Base-by-base conservation (phyloP, 352 stramenopile genomes). In the Pythium chondricola region DNA sequence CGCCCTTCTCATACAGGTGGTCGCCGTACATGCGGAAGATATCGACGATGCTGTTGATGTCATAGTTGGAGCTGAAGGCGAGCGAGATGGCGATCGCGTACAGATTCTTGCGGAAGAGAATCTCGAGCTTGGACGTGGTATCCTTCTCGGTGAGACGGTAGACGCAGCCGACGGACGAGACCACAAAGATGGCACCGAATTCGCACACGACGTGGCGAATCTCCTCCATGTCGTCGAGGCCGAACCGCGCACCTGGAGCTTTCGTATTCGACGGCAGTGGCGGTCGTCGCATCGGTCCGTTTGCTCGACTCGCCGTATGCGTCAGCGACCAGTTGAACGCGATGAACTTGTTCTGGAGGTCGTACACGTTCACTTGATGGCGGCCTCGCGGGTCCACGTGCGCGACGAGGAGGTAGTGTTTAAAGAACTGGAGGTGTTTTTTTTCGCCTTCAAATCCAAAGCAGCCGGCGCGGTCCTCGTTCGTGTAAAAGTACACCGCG, bases 1-100 rank as follows among this genome's bases (percentile, higher is more conserved):
- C 95, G 31, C 94, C 93, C 59, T 98, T 98, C 49, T 97, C 73
- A 69, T 99, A 99, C 32, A 99, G 69, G 61, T 99, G 95, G 61
- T 99, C 96, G 37, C 95, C 97, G 65, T 99, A 98, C 83, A 93
- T 95, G 44, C 85, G 83, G 53, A 91, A 95, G 25, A 99, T 97
- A 27, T 95, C 85, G 62, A 97, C 97, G 52, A 99, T 97, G 51
- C 94, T 96, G 46, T 91, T 89, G 22, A 97, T 81, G 45, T 97
- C 77, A 60, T 95, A 93, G 53, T 97, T 96, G 52, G 96, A 92
- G 65, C 83, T 94, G 60, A 93, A 98, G 5, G 96, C 96, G 37
- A 99, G 85, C 49, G 93, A 97, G 46, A 99, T 98, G 26, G 97
- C 97, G 43, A 98, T 97, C 27, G 89, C 90, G 66, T 97, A 99